phyloP scores from a whole-genome alignment of 2,329 filamentous ascomycete species.

The Arthroderma sp. region DNA sequence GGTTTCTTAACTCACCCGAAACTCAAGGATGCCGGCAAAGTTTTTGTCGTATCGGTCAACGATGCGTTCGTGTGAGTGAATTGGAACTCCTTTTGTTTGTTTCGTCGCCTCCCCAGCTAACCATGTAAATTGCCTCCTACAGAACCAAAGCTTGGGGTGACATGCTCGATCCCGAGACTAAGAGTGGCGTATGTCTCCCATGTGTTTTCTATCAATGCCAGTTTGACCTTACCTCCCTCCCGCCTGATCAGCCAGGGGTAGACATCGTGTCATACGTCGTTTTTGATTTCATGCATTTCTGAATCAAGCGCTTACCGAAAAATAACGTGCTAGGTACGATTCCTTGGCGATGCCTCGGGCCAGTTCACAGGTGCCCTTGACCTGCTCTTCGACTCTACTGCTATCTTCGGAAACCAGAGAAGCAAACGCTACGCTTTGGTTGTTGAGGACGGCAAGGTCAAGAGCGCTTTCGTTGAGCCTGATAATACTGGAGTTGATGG shows the following conservation, averaged over 20 bases:
- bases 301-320: not conserved
- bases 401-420: constrained; percentile 68
- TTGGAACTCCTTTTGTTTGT: not conserved
- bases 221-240: not conserved
- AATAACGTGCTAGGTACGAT: constrained; percentile 53
- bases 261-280: too few relatives aligned
- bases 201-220: not conserved
- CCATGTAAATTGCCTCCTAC: constrained; percentile 4
- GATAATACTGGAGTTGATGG: constrained; percentile 74
- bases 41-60: constrained; percentile 87
- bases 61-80: constrained; percentile 76
- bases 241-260: too few relatives aligned
- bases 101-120: not conserved
- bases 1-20: constrained; percentile 71
- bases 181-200: constrained; percentile 54
- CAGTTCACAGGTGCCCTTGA: constrained; percentile 75
- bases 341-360: constrained; percentile 68
- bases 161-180: constrained; percentile 58
- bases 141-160: constrained; percentile 86
- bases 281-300: too few relatives aligned
- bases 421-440: constrained; percentile 82
- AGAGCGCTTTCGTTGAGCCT: constrained; percentile 67
- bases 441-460: constrained; percentile 73
- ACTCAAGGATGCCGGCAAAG: constrained; percentile 65
- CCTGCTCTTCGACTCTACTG: constrained; percentile 62